phyloP scores from a whole-genome alignment of 1,139 yeast genomes.

The Suhomyces anneliseae region DNA sequence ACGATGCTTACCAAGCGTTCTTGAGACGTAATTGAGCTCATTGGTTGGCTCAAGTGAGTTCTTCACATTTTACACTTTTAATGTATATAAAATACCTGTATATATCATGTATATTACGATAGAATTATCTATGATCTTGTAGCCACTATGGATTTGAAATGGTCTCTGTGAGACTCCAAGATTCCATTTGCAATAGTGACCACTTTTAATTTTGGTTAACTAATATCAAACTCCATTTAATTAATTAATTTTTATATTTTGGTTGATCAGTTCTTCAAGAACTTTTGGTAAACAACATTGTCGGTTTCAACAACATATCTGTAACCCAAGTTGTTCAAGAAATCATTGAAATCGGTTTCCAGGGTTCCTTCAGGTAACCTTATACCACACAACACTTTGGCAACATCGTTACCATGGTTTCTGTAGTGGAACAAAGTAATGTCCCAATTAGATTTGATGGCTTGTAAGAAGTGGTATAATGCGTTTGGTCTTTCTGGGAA shows the following conservation, averaged over 20 bases:
- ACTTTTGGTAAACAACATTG: conserved; percentile 76
- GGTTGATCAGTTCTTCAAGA: conserved; percentile 38
- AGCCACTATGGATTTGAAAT: no score
- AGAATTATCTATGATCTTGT: not conserved
- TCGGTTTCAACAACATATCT: conserved; percentile 79
- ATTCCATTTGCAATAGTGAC: no score
- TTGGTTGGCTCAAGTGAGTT: no score
- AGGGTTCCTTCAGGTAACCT: conserved; percentile 75
- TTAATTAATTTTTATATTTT: no score
- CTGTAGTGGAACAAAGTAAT: conserved; percentile 93
- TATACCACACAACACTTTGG: conserved; percentile 87
- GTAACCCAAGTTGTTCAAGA: conserved; percentile 73
- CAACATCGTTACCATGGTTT: conserved; percentile 94
- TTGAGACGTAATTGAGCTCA: conserved; percentile 30
- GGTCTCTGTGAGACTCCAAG: no score
- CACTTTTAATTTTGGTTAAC: not conserved
- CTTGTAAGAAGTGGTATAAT: conserved; percentile 69
- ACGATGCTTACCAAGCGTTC: conserved; percentile 82
- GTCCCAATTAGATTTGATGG: conserved; percentile 81
- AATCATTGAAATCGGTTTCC: conserved; percentile 60
- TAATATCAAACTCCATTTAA: not conserved
- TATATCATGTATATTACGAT: not conserved
- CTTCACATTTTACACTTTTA: no score
- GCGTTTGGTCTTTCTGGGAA: conserved; percentile 99
- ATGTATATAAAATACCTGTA: not conserved